phyloP scores from a whole-genome alignment of 345 rosid genomes.

The Xanthoceras sorbifolium region DNA sequence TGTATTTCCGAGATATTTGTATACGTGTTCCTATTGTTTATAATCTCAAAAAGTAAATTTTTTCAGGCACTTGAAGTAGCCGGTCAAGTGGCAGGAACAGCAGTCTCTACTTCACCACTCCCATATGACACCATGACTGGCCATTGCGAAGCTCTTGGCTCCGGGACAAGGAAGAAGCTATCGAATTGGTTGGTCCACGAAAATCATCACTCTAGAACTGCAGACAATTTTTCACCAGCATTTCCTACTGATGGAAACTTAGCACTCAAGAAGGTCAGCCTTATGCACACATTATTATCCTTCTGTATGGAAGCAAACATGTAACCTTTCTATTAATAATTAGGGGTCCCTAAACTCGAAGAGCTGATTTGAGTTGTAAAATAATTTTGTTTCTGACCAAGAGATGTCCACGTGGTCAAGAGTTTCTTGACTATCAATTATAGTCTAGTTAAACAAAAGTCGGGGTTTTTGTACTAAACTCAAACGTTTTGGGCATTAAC shows the following conservation, averaged over 20 bases:
- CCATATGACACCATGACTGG: slow-evolving; percentile 79
- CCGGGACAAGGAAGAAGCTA: slow-evolving; percentile 78
- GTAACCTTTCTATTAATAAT: too few relatives aligned
- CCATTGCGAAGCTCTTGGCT: slow-evolving; percentile 85
- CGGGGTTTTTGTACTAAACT: too few relatives aligned
- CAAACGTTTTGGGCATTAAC: background rate
- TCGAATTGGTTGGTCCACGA: slow-evolving; percentile 86
- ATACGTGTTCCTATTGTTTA: background rate
- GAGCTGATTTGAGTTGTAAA: too few relatives aligned
- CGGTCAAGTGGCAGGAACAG: slow-evolving; percentile 85
- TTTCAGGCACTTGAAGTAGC: slow-evolving; percentile 92
- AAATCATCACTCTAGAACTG: slow-evolving; percentile 38
- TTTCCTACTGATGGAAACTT: slow-evolving; percentile 28
- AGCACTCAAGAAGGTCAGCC: slow-evolving; percentile 51
- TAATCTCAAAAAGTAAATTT: slow-evolving; percentile 5
- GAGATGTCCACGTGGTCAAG: too few relatives aligned
- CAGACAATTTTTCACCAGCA: slow-evolving; percentile 28
- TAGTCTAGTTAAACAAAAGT: background rate
- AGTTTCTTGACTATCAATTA: background rate
- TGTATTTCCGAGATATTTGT: background rate
- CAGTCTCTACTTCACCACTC: slow-evolving; percentile 84
- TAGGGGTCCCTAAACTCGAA: too few relatives aligned
- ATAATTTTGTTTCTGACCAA: too few relatives aligned
- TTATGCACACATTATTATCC: background rate
- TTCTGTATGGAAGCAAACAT: too few relatives aligned